These are phyloP conservation scores for Dalbergia cochinchinensis DNA, from an alignment of 306 rosid species.

Conservation along the genomic window DNA sequence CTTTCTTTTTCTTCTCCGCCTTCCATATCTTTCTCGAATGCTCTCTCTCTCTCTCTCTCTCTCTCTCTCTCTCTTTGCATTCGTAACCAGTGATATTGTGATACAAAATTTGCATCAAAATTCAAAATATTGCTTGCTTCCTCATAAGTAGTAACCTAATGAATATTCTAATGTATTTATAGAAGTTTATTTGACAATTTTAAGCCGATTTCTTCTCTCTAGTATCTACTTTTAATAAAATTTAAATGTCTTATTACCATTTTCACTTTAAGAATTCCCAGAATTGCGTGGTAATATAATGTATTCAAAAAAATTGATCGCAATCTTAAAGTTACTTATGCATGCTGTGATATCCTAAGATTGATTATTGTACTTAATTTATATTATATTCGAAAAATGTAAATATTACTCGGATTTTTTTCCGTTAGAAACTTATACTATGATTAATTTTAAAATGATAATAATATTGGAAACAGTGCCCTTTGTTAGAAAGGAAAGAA, in stretches of 20 bases:
- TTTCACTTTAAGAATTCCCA: background rate
- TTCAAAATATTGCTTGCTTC: slow-evolving; percentile 31
- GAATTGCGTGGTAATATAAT: background rate
- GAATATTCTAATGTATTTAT: slow-evolving; percentile 12
- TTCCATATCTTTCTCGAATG: slow-evolving; percentile 19
- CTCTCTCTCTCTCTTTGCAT: background rate
- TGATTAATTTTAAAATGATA: too few relatives aligned
- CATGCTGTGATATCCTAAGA: background rate
- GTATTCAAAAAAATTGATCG: background rate
- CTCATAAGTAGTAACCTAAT: slow-evolving; percentile 35
- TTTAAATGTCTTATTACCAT: background rate
- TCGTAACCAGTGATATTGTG: background rate
- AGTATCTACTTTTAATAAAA: background rate
- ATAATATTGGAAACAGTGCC: background rate
- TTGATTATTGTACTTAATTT: too few relatives aligned
- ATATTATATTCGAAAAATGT: background rate
- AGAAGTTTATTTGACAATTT: background rate
- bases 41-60: slow-evolving; percentile 10
- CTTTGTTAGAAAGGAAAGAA: too few relatives aligned
- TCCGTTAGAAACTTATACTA: background rate
- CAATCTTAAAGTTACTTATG: background rate
- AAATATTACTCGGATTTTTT: background rate
- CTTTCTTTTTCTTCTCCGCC: background rate
- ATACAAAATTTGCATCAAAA: background rate
- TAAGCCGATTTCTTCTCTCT: background rate